These are phyloP conservation scores for Exophiala alcalophila DNA, from an alignment of 2,329 filamentous ascomycete species.

Conservation along the genomic window DNA sequence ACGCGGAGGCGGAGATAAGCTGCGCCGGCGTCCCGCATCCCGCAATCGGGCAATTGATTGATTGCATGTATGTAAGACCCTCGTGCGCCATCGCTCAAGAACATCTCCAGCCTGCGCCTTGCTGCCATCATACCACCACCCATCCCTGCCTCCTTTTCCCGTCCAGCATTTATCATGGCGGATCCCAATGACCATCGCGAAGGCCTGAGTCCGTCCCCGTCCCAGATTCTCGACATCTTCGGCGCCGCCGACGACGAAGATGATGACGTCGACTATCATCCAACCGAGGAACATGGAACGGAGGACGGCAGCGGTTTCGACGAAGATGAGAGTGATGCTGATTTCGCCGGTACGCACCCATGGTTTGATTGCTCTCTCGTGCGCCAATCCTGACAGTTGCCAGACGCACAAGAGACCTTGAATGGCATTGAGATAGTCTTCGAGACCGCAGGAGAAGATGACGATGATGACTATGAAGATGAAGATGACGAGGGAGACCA, in stretches of 20 bases:
- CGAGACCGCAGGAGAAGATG: conserved; percentile 52
- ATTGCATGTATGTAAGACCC: no score
- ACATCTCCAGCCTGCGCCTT: conserved; percentile 1
- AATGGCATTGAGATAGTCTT: conserved; percentile 29
- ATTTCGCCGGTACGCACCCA: conserved; percentile 20
- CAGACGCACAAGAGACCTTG: conserved; percentile 28
- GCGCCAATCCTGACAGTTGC: no score
- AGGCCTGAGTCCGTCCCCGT: conserved; percentile 22
- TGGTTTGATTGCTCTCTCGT: no score
- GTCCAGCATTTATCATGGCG: conserved; percentile 22
- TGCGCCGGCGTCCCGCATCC: no score
- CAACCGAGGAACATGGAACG: conserved; percentile 21
- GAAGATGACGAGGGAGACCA: conserved; percentile 60
- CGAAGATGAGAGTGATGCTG: conserved; percentile 22
- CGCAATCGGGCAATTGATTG: no score
- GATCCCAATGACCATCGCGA: conserved; percentile 19
- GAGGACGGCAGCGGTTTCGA: conserved; percentile 16
- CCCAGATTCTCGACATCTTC: conserved; percentile 26
- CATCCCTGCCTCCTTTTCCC: background rate
- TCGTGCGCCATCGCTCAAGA: no score
- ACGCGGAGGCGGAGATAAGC: conserved; percentile 15
- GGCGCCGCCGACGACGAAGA: conserved; percentile 26
- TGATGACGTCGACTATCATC: conserved; percentile 25
- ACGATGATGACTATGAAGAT: conserved; percentile 69
- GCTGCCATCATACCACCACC: background rate